Conservation (phyloP, 139 green algal genomes). For the Chlamydomonas sp. region DNA sequence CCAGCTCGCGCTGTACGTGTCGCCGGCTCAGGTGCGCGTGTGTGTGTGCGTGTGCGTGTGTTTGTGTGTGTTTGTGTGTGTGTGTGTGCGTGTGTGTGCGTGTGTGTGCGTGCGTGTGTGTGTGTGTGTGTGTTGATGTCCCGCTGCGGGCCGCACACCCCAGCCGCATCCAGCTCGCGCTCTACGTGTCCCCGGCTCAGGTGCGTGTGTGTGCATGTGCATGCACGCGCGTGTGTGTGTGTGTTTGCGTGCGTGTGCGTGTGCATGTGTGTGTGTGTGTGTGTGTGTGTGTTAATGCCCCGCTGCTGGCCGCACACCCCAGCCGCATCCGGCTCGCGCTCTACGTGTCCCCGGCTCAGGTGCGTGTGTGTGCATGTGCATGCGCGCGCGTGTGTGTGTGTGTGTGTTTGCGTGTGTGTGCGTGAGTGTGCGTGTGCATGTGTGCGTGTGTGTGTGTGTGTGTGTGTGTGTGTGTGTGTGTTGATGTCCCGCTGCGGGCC, state of each 20-base stretch:
- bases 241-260: not conserved
- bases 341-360: not conserved
- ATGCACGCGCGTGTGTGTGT: not conserved
- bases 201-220: not conserved
- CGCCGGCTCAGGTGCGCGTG: not conserved
- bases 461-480: too few species aligned
- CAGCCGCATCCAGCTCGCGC: not conserved
- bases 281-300: too few species aligned
- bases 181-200: not conserved
- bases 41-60: not conserved
- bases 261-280: too few species aligned
- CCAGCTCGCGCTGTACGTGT: not conserved
- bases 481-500: constrained; percentile 13
- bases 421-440: too few species aligned
- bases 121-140: too few species aligned
- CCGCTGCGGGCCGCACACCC: constrained; percentile 11
- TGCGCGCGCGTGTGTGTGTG: not conserved
- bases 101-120: too few species aligned
- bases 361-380: not conserved
- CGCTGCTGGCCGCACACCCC: constrained; percentile 11
- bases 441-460: too few species aligned
- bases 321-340: not conserved
- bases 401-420: not conserved
- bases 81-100: too few species aligned
- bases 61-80: not conserved